These are phyloP conservation scores for Aspergillus tamarii DNA, from an alignment of 2,329 filamentous ascomycete species.

Conservation along the genomic window DNA sequence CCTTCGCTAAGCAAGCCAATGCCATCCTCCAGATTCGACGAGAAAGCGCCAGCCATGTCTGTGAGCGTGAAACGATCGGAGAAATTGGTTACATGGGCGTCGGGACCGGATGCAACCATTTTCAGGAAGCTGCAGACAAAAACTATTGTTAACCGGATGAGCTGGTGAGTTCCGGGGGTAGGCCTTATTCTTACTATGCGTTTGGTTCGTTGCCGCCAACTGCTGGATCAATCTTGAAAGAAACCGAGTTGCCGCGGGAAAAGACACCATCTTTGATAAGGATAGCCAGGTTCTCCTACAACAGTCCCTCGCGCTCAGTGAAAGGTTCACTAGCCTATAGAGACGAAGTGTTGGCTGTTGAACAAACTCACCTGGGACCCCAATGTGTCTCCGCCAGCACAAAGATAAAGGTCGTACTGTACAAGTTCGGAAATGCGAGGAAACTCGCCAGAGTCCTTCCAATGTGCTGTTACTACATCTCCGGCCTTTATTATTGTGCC, in stretches of 20 bases:
- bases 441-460: conserved; percentile 58
- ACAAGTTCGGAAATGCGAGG: conserved; percentile 55
- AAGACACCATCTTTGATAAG: conserved; percentile 45
- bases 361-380: conserved; percentile 47
- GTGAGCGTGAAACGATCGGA: conserved; percentile 66
- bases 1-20: conserved; percentile 34
- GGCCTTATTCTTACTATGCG: conserved; percentile 55
- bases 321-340: not conserved
- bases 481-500: conserved; percentile 56
- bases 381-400: conserved; percentile 61
- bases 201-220: conserved; percentile 53
- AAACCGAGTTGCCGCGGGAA: conserved; percentile 45
- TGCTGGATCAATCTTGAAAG: conserved; percentile 48
- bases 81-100: conserved; percentile 61
- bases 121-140: conserved; percentile 55
- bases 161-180: not conserved
- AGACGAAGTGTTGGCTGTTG: not conserved
- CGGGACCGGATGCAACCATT: conserved; percentile 59
- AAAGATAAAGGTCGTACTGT: conserved; percentile 62
- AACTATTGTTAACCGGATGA: not conserved
- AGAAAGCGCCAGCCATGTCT: conserved; percentile 65
- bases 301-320: conserved; percentile 2
- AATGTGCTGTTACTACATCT: conserved; percentile 56
- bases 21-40: conserved; percentile 36
- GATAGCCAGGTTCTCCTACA: conserved; percentile 45